Evolutionary conservation across 2,329 filamentous ascomycete species (phyloP).

Genomic region (Ophiostoma ulmi): DNA sequence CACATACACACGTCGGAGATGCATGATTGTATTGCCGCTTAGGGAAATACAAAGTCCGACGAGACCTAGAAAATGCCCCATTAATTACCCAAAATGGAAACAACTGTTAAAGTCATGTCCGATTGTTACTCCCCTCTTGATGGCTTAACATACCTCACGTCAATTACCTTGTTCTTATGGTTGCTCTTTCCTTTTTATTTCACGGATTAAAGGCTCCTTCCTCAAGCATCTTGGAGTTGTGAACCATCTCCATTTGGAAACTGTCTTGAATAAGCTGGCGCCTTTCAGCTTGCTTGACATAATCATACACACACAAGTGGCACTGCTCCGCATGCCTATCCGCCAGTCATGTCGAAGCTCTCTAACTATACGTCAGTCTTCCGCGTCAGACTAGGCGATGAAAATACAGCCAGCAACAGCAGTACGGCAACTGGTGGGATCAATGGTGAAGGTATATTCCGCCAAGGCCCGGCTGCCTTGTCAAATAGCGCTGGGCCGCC

Average conservation of each 20-base stretch:
- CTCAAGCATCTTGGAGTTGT: neutral
- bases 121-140: neutral
- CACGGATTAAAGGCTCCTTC: neutral
- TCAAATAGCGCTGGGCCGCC: neutral
- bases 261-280: neutral
- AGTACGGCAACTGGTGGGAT: neutral
- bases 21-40: neutral
- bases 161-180: neutral
- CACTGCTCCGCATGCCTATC: neutral
- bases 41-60: neutral
- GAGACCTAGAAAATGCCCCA: neutral
- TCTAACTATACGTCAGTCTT: slow-evolving; percentile 28
- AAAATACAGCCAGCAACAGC: neutral
- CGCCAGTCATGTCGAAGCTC: slow-evolving; percentile 12
- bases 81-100: neutral
- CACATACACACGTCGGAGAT: neutral
- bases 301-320: neutral
- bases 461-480: neutral
- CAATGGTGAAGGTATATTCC: neutral
- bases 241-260: neutral
- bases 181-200: neutral
- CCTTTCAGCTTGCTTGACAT: neutral
- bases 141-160: neutral
- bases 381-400: slow-evolving; percentile 23
- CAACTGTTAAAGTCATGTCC: neutral